A percentile compares a stretch with the other conserved stretches of the same genome.
Conservation (phyloP, 2,329 filamentous ascomycete species). For the Xylaria hypoxylon region DNA sequence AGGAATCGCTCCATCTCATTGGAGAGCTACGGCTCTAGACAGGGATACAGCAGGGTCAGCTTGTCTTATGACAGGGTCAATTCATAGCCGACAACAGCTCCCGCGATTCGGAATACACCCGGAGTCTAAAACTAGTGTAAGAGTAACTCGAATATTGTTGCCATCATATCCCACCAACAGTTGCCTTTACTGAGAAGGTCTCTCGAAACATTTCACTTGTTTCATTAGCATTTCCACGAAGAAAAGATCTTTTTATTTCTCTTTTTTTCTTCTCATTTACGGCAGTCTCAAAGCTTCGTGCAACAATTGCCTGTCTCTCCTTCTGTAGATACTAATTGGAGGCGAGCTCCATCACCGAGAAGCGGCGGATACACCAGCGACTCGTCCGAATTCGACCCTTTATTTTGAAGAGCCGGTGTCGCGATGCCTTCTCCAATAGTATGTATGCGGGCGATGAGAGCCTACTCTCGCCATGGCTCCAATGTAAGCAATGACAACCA, state of each 20-base stretch:
- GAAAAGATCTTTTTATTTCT: not conserved
- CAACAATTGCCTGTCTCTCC: constrained; percentile 1
- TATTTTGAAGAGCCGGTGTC: constrained; percentile 27
- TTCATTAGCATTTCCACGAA: not conserved
- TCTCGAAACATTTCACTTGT: not conserved
- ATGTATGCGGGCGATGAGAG: constrained; percentile 63
- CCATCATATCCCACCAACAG: constrained; percentile 1
- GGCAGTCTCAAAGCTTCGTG: not conserved
- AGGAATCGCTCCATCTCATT: constrained; percentile 25
- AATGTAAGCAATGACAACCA: constrained; percentile 58
- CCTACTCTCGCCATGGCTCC: constrained; percentile 65
- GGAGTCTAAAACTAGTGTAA: constrained; percentile 1
- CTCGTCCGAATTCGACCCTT: not conserved
- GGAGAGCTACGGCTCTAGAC: constrained; percentile 21
- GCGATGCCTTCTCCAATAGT: constrained; percentile 64
- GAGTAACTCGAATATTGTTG: not conserved
- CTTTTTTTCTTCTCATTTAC: not conserved
- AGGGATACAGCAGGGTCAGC: constrained; percentile 23
- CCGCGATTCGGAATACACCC: constrained; percentile 36
- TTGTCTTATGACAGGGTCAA: constrained; percentile 36
- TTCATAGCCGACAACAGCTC: constrained; percentile 47
- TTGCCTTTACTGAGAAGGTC: not conserved
- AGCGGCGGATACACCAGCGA: constrained; percentile 14
- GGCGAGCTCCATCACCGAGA: constrained; percentile 17
- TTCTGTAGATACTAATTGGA: constrained; percentile 16